Base-by-base conservation (phyloP, 352 stramenopile genomes). In the Globisporangium apiculatum region DNA sequence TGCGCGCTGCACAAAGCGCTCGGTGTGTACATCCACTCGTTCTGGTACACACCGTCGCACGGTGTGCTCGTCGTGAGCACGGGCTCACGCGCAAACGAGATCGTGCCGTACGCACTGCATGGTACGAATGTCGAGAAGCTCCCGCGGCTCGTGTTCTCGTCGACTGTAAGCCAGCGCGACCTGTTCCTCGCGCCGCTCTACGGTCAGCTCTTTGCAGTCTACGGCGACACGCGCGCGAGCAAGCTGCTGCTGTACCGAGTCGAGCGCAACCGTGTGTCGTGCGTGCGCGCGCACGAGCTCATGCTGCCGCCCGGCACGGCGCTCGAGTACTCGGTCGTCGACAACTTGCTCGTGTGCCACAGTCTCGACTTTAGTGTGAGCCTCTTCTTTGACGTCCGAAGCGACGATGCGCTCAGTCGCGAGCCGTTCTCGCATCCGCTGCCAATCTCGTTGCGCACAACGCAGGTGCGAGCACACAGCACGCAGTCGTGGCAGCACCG, bases 271-370 rank as follows among this genome's bases (percentile, higher is more conserved):
- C 88, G 87, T 57, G 77, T 90, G 17, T 66, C 75, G 43, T 94
- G 84, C 61, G 81, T 90, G 55, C 80, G 76, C 10, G 89, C 84
- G 43, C 63, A 92, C 7, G 79, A 89, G 47, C 57, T 94, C 8
- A 72, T 87, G 73, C 59, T 94, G 36, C 79, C 83, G 0, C 68
- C 73, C 0, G 72, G 73, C 14, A 85, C 79, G 7, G 65, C 68
- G 24, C 50, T 89, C 31, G 69, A 85, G 57, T 88, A 77, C 60
- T 94, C 84, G 5, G 79, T 91, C 6, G 78, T 94, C 41, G 84
- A 94, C 67, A 88, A 94, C 51, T 48, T 94, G 50, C 74, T 94
- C 5, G 79, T 89, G 5, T 91, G 77, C 60, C 84, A 94, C 61
- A 90, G 82, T 57, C 55, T 89, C 47, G 78, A 89, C 57, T 92